Evolutionary conservation across 345 rosid species (phyloP), one percentile per base, ranked within the genome.

Genomic region (Atalantia buxifolia): DNA sequence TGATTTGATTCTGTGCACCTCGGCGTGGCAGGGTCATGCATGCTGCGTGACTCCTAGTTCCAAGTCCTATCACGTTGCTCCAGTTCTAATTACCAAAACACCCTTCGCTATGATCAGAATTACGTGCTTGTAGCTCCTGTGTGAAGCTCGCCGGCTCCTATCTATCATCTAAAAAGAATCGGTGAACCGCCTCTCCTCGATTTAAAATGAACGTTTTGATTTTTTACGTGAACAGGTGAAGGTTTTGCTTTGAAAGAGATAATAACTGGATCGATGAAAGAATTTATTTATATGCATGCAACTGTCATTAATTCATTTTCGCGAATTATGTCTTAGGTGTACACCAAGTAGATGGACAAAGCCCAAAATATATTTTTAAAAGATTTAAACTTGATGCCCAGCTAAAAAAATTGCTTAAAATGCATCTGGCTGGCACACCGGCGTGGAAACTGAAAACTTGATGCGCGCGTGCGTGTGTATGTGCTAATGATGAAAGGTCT

Each of bases 21-120:
- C 50, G 55, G 66, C 56, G n/a, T 57, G 74, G 68, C 67, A 68
- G 79, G 6, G 69, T 69, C 75, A 77, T 22, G 75, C 4, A 13
- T 21, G 56, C 55, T 22, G 80, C 80, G 80, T 77, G 80, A 77
- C 73, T 45, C 50, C 50, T 3, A 45, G 57, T 19, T 57, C 48
- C 48, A 2, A 42, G 21, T 57, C 66, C 12, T 18, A 55, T 28
- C 16, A 22, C 16, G 24, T 7, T 24, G 53, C 6, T 18, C 38
- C 16, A 10, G 7, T 4, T 14, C 1, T 22, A 55, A 35, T 55
- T 66, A 66, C 72, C n/a, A 35, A 66, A 66, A 53, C 21, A 65
- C 30, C 22, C 78, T 31, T 63, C 0, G 0, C 1, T 60, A 24
- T 14, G 25, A 4, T 53, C 21, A 18, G 22, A 53, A 53, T 53